Base-by-base conservation (phyloP, 768 basidiomycete genomes). In the Favolaschia claudopus region DNA sequence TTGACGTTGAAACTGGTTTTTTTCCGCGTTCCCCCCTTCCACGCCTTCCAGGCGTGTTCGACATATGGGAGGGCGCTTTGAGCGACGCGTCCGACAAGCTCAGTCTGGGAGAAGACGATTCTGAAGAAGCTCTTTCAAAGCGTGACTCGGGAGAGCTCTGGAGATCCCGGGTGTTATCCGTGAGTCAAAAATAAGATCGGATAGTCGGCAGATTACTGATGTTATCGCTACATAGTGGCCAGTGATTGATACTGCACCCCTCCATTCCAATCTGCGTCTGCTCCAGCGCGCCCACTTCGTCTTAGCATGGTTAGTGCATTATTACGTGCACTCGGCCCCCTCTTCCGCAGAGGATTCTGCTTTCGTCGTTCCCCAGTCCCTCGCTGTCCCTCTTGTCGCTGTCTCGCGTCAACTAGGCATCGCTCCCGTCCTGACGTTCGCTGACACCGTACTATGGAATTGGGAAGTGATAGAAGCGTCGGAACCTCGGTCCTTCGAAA, bases 361-460 rank as follows among this genome's bases (percentile, higher is more conserved):
- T 1, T 74, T 87, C 36, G 67, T 82, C 47, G 85, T 99, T 31
- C 96, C 96, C 3, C 80, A 84, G 58, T 82, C 89, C 10, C 78
- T 99, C 36, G 83, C 93, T 1, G 73, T 92, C 22, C 96, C 96
- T 0, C 80, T 97, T 27, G 83, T 92, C 27, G 69, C 82, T 17
- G 86, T 96, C 43, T 96, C 94, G 14, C 81, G 82, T 10, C 74
- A 82, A 48, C 82, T 99, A 37, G 87, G 86, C 48, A 88, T 96
- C n/a, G 95, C 96, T 7, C 96, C 96, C 5, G 86, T 99, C 61
- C 80, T 98, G 63, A 99, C 96, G 0, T 99, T 95, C 70, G 92
- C 96, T 25, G 96, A 97, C 71, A 95, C 93, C 17, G 96, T 99
- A 14, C 82, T 99, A 1, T 99, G 94, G 93, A 97, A 98, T 70